Evolutionary conservation across 2,329 filamentous ascomycete genomes (phyloP).

Genomic region (Trichoderma simmonsii): DNA sequence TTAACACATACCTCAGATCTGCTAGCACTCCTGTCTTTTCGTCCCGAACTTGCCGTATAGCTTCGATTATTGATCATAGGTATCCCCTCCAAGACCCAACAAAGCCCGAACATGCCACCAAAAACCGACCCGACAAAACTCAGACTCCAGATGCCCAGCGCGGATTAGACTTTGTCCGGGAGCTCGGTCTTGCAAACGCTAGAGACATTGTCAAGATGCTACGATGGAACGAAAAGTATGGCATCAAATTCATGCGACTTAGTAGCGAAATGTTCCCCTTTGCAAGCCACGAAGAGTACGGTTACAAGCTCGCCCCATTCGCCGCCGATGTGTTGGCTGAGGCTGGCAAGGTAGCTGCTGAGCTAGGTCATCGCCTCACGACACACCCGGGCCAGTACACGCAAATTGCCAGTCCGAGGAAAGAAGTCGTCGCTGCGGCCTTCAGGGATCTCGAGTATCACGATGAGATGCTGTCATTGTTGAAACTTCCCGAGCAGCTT

Average conservation of each 20-base stretch:
- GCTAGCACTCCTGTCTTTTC: conserved; percentile 83
- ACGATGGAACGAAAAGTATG: conserved; percentile 86
- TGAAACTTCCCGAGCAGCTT: conserved; percentile 73
- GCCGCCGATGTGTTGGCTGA: conserved; percentile 74
- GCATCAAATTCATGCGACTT: conserved; percentile 87
- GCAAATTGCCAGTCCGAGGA: conserved; percentile 79
- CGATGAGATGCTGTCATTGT: conserved; percentile 74
- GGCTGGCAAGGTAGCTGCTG: conserved; percentile 70
- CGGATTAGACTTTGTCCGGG: conserved; percentile 71
- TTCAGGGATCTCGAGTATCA: conserved; percentile 85
- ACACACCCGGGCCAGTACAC: conserved; percentile 93
- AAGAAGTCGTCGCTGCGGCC: conserved; percentile 71
- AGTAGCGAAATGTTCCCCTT: conserved; percentile 98
- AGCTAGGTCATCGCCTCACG: conserved; percentile 79
- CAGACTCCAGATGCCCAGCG: conserved; percentile 63
- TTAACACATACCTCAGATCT: conserved; percentile 85
- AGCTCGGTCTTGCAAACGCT: conserved; percentile 76
- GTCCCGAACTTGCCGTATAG: conserved; percentile 86
- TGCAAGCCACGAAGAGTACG: conserved; percentile 81
- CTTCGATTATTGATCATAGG: conserved; percentile 85
- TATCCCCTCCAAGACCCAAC: conserved; percentile 74
- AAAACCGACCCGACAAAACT: conserved; percentile 78
- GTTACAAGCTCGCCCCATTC: conserved; percentile 81
- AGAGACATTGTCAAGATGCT: conserved; percentile 82
- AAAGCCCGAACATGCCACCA: conserved; percentile 75